Evolutionary conservation across 176 grass and related monocot species (phyloP), one percentile per base, ranked within the genome.

Genomic region (Carex parvula): DNA sequence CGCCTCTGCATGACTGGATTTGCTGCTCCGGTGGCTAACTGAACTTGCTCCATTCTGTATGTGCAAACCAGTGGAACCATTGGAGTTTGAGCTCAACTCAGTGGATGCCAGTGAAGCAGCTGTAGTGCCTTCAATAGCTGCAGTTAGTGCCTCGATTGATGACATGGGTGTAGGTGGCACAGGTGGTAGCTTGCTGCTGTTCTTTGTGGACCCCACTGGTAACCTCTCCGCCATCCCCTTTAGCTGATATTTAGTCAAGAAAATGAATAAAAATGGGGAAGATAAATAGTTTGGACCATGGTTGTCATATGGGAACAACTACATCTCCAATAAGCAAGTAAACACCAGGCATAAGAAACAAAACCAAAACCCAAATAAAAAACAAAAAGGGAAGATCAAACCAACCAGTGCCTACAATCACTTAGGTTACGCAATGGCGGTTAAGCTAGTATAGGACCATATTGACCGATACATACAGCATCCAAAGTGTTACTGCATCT

Each of bases 141-240:
- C 62, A 79, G 64, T 70, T 35, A 87, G 52, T 74, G 91, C 70
- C 53, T 90, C 93, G 74, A 67, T 89, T 67, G 83, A 71, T 8
- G 87, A 83, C 66, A 93, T 79, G 37, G 72, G 48, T 79, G 79
- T 84, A 86, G 87, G 81, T 32, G 79, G 83, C 62, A 93, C 87
- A 46, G 88, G 89, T 64, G 91, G 81, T 50, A 94, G 75, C 80
- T 86, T 98, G 83, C 53, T 89, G 77, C 86, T 83, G 20, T 18
- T 90, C 56, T 92, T 95, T 55, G 80, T 22, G 42, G 78, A 81
- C 74, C 80, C 96, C 80, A 85, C 88, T 41, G 96, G 96, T 80
- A 98, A 84, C 75, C 85, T 90, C 75, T 98, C 96, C 11, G 91
- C 93, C 96, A 98, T 92, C 64, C 88, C 96, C 91, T 98, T 98